Evolutionary conservation across 179 eudicot genomes (phyloP), one percentile per base, ranked within the genome.

Genomic region (Sideroxylon spinosum): DNA sequence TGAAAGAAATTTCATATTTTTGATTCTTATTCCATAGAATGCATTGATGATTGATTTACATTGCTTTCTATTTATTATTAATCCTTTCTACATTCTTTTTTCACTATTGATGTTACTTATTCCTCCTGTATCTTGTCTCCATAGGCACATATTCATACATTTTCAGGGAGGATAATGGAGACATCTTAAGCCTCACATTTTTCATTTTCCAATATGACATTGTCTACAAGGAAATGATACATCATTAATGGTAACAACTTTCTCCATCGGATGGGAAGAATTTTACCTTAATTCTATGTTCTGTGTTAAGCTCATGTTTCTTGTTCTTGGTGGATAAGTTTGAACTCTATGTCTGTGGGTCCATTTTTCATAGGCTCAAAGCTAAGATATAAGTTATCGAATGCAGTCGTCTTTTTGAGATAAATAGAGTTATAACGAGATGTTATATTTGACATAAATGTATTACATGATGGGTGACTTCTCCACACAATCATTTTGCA

Each of bases 201-300:
- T 88, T 96, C 79, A 84, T 96, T 48, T 96, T 94, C 86, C 99
- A 96, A 80, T 96, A 92, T 83, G 99, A 98, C 52, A 83, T 96
- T 80, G 91, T 96, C n/a, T 96, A 96, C 88, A 92, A 83, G 98
- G 93, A 77, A 6, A 75, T 20, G 71, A 88, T 77, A 96, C 97
- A 63, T 96, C 99, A 32, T 81, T 96, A 55, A 74, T 92, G 91
- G 99, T 96, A 87, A 85, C 63, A 50, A 75, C 49, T 74, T 68
- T 76, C 71, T 69, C 28, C 71, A n/a, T 50, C 11, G 37, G 14
- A 32, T 57, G 32, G 59, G 59, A 20, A 28, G 26, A 37, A 26
- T 20, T 68, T 11, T 57, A 56, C 49, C 13, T 68, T 53, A 68
- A 8, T n/a, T 37, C 25, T 22, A 20, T 56, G 19, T 55, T 44